phyloP scores from a whole-genome alignment of 2,329 filamentous ascomycete genomes.

The Aspergillus piperis region DNA sequence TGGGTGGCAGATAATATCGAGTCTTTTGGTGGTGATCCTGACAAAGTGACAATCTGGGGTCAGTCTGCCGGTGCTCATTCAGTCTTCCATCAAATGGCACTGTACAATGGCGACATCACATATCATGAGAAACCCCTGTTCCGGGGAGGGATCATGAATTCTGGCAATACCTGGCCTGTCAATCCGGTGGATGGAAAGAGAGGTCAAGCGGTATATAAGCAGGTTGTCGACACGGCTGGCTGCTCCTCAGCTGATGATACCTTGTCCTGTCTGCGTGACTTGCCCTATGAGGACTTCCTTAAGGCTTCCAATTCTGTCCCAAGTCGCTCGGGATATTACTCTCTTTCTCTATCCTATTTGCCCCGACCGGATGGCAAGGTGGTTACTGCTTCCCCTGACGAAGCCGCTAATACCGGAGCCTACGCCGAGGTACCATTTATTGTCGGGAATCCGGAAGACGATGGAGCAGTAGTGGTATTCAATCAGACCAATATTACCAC shows the following conservation, averaged over 20 bases:
- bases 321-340: not conserved
- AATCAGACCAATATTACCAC: not conserved
- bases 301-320: not conserved
- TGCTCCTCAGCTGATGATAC: not conserved
- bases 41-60: conserved; percentile 13
- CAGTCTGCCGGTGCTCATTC: conserved; percentile 12
- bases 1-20: conserved; percentile 16
- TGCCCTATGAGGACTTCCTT: not conserved
- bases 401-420: not conserved
- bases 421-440: not conserved
- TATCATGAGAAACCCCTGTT: not conserved
- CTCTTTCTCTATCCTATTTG: not conserved
- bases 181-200: not conserved
- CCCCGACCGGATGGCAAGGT: not conserved
- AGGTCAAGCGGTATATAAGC: not conserved
- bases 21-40: conserved; percentile 15
- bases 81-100: not conserved
- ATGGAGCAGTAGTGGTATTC: not conserved
- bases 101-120: not conserved
- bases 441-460: not conserved
- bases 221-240: not conserved
- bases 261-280: not conserved
- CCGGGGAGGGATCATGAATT: not conserved
- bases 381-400: not conserved
- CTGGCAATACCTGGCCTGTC: not conserved